A percentile compares a stretch with the other conserved stretches of the same genome.
Evolutionary conservation across 495 filamentous ascomycete species (phyloP).

Genomic region (Penicillium samsonianum): DNA sequence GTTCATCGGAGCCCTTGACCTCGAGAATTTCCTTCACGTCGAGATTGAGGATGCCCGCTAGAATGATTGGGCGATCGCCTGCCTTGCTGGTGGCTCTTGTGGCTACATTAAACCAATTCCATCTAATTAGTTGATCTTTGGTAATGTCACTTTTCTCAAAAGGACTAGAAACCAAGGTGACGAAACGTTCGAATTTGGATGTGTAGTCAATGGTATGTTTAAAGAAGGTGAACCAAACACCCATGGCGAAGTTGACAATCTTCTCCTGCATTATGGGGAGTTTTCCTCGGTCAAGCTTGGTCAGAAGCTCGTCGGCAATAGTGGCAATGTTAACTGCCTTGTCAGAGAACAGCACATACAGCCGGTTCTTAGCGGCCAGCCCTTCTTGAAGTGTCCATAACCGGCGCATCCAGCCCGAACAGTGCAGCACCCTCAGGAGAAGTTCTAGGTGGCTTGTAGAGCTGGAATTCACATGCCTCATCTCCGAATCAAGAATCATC

Average conservation of each 20-base stretch:
- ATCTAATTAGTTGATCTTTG: neutral
- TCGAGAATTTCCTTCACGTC: neutral
- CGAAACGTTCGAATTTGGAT: neutral
- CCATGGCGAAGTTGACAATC: neutral
- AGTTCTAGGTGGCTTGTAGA: neutral
- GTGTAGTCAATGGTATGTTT: neutral
- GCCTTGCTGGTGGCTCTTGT: neutral
- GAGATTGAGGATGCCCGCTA: neutral
- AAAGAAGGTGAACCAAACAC: neutral
- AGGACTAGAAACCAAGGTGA: neutral
- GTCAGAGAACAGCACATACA: neutral
- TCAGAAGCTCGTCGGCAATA: neutral
- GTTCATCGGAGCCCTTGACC: neutral
- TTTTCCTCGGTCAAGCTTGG: neutral
- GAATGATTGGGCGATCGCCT: neutral
- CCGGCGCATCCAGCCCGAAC: neutral
- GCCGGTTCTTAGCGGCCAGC: neutral
- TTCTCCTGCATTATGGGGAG: neutral
- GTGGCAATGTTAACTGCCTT: neutral
- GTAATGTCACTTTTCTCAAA: neutral
- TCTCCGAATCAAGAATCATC: neutral
- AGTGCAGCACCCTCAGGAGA: neutral
- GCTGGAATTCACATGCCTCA: neutral
- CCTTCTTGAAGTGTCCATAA: constrained; percentile 3
- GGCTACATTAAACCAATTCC: constrained; percentile 2